Base-by-base conservation (phyloP, 306 rosid genomes). In the Quercus robur region DNA sequence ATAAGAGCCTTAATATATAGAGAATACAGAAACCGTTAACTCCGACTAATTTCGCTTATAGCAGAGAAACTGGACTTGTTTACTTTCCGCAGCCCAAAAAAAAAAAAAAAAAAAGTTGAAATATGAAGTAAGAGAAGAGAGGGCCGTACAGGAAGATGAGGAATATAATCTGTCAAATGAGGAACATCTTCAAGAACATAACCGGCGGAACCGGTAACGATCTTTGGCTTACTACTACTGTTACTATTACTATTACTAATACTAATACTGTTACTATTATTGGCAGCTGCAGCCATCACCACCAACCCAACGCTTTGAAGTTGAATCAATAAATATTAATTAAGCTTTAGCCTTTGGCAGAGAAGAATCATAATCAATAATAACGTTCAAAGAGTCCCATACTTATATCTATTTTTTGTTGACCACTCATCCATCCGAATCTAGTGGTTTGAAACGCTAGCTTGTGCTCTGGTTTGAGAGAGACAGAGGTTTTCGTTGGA, bases 161-260 rank as follows among this genome's bases (percentile, higher is more conserved):
- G 92, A 71, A 91, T 66, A 77, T 85, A 91, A 87, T 93, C 98
- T 5, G 89, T 63, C 19, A 93, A 88, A 81, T 91, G 98, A 11
- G 98, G 98, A 82, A 93, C 97, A 74, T 93, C 98, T 55, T 93
- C 89, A 18, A 93, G 98, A 12, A 93, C 75, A 77, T 93, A 93
- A 78, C 98, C 94, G 6, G 83, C 78, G 3, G 87, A 13, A 15
- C 97, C 98, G n/a, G 62, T 70, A 23, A 84, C 77, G 15, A 87
- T 25, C 82, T 91, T 91, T 6, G 74, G 71, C 28, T 86, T 74
- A 21, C 52, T 84, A 21, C 25, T 84, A 79, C 76, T 76, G 3
- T 73, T 71, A 69, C 11, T 7, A 38, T 38, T 38, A 38, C 44
- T 38, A 38, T 5, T 35, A 35, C 41, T 5, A 35, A 1, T 71